Percentiles rank a stretch among this genome's conserved stretches.
Evolutionary conservation across 1,139 yeast genomes (phyloP).

Genomic region (Candida gigantensis): DNA sequence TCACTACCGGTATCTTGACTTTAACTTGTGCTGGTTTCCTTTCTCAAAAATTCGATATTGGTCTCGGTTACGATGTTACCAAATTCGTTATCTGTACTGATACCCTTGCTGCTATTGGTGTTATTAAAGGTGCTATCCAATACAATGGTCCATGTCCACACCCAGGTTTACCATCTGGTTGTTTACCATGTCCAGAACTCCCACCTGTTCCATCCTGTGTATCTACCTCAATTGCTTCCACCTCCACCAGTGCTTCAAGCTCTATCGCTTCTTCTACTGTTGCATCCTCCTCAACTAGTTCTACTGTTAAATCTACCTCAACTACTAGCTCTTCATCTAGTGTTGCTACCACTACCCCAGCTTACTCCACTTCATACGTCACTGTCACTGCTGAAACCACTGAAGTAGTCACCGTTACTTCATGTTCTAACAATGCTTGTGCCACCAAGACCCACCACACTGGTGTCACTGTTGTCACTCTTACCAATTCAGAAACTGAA

Average conservation of each 20-base stretch:
- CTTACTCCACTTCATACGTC: conserved; percentile 4
- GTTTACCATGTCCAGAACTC: conserved; percentile 6
- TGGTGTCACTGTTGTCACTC: conserved; percentile 27
- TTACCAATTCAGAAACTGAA: conserved; percentile 24
- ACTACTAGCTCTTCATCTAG: not conserved
- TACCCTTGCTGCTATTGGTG: conserved; percentile 16
- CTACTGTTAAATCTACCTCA: not conserved
- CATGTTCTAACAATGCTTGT: conserved; percentile 42
- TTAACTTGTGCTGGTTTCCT: conserved; percentile 11
- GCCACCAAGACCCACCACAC: conserved; percentile 30
- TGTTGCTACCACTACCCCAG: not conserved
- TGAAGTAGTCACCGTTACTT: conserved; percentile 43
- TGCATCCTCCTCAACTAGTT: not conserved
- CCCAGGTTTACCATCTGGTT: conserved; percentile 8
- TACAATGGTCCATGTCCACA: conserved; percentile 23
- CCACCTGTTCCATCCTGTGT: conserved; percentile 11
- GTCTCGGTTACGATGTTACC: conserved; percentile 20
- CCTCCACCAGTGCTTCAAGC: conserved; percentile 16
- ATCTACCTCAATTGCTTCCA: conserved; percentile 18
- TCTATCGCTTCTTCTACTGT: conserved; percentile 10
- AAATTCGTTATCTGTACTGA: conserved; percentile 14
- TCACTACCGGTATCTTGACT: conserved; percentile 24
- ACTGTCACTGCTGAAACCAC: conserved; percentile 19
- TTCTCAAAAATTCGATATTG: conserved; percentile 22
- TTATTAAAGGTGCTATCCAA: conserved; percentile 11